phyloP scores from a whole-genome alignment of 345 rosid species.

The Corchorus capsularis region DNA sequence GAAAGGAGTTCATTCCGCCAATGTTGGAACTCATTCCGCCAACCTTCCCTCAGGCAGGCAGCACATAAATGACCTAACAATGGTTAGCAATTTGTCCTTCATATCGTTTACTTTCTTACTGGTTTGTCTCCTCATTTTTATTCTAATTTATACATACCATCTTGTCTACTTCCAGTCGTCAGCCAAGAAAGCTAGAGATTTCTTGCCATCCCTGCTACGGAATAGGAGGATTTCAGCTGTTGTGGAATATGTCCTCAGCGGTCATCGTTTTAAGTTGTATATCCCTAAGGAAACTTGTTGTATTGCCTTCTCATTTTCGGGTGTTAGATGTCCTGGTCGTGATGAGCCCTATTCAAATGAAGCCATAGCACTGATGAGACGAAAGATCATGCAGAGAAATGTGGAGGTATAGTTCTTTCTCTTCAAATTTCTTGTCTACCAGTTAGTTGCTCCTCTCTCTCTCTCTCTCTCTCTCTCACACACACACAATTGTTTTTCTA shows the following conservation, averaged over 20 bases:
- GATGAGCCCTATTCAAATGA: constrained; percentile 90
- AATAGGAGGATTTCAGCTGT: constrained; percentile 75
- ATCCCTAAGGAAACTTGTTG: constrained; percentile 95
- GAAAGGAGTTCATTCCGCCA: constrained; percentile 83
- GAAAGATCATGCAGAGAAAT: constrained; percentile 94
- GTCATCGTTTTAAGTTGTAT: constrained; percentile 94
- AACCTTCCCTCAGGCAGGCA: too few relatives aligned
- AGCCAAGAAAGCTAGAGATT: constrained; percentile 87
- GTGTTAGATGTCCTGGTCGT: constrained; percentile 98
- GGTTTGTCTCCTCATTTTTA: not conserved
- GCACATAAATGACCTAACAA: constrained; percentile 81
- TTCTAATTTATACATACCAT: not conserved
- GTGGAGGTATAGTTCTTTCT: constrained; percentile 65
- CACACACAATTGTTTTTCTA: constrained; percentile 4
- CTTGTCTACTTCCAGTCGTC: constrained; percentile 53
- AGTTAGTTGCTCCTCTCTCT: not conserved
- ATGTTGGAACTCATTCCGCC: constrained; percentile 79
- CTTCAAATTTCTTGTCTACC: constrained; percentile 8
- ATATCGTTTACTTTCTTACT: not conserved
- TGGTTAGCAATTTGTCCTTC: constrained; percentile 41
- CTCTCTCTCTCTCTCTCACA: too few relatives aligned
- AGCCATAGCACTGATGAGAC: constrained; percentile 91
- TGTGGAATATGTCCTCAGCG: constrained; percentile 96
- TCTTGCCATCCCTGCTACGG: constrained; percentile 80
- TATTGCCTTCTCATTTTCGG: constrained; percentile 96